Percentiles rank a stretch among this genome's conserved stretches.
phyloP scores from a whole-genome alignment of 2,329 filamentous ascomycete species.

The Salinomyces thailandicus region DNA sequence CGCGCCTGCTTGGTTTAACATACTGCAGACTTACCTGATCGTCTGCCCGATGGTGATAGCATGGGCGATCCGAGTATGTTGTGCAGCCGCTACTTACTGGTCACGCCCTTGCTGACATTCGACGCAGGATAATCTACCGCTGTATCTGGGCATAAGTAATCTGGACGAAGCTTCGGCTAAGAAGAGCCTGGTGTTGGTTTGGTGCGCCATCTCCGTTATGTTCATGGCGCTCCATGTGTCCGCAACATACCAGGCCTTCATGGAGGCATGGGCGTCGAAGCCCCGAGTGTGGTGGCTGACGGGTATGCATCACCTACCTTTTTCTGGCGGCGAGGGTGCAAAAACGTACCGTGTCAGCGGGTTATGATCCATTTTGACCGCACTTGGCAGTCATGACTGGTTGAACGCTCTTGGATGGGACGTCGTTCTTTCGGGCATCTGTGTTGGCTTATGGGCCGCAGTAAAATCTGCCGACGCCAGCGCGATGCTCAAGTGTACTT shows the following conservation, averaged over 20 bases:
- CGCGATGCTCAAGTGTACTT: conserved; percentile 31
- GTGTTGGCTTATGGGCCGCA: conserved; percentile 49
- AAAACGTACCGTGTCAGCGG: not conserved
- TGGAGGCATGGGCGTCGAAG: not conserved
- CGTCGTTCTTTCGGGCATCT: conserved; percentile 45
- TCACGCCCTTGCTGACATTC: not conserved
- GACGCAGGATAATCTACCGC: not conserved
- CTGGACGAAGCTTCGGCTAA: not conserved
- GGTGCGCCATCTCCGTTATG: not conserved
- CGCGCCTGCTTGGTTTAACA: not conserved
- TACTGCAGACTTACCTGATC: not conserved
- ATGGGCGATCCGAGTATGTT: not conserved
- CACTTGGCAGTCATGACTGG: conserved; percentile 47
- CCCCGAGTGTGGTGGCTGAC: not conserved
- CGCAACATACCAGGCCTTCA: not conserved
- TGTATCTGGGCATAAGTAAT: not conserved
- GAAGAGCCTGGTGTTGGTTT: not conserved
- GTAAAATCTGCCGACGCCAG: conserved; percentile 41
- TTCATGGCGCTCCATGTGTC: not conserved
- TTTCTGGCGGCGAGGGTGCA: too few species aligned
- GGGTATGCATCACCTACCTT: too few species aligned
- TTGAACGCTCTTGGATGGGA: conserved; percentile 49
- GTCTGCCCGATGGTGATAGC: not conserved
- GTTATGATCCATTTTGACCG: conserved; percentile 17
- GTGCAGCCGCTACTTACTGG: not conserved